phyloP scores from a whole-genome alignment of 352 stramenopile species.

The Pythium myriotylum region DNA sequence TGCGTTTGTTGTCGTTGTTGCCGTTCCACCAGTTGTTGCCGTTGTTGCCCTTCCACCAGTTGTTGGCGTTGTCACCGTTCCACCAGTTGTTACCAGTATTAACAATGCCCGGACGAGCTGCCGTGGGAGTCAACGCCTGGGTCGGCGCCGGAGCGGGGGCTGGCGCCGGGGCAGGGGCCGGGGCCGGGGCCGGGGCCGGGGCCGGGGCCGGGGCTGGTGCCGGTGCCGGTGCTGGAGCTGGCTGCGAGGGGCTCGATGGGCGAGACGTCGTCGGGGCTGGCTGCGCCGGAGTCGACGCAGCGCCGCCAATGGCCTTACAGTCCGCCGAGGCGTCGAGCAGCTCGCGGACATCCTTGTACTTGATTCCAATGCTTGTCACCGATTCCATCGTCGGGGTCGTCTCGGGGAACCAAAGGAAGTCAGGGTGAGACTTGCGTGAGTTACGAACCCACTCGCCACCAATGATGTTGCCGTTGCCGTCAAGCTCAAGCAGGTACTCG shows the following conservation, averaged over 20 bases:
- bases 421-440: constrained; percentile 55
- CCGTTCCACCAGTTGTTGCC: too few relatives aligned
- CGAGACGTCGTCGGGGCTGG: neutral
- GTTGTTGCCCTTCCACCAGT: too few relatives aligned
- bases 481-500: constrained; percentile 70
- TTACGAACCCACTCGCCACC: constrained; percentile 65
- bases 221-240: neutral
- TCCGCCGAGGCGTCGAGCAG: constrained; percentile 22
- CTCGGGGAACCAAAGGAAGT: constrained; percentile 70
- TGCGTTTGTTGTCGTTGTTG: too few relatives aligned
- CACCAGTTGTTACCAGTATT: too few relatives aligned
- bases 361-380: constrained; percentile 20
- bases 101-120: too few relatives aligned
- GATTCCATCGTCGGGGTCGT: neutral
- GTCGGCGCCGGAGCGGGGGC: too few relatives aligned
- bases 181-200: neutral
- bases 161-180: neutral
- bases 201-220: neutral
- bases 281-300: neutral
- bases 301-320: constrained; percentile 8
- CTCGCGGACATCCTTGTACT: constrained; percentile 25
- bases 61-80: too few relatives aligned
- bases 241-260: neutral
- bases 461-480: constrained; percentile 57
- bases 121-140: too few relatives aligned